Base-by-base conservation (phyloP, 768 basidiomycete genomes). In the Tricholoma sp. region DNA sequence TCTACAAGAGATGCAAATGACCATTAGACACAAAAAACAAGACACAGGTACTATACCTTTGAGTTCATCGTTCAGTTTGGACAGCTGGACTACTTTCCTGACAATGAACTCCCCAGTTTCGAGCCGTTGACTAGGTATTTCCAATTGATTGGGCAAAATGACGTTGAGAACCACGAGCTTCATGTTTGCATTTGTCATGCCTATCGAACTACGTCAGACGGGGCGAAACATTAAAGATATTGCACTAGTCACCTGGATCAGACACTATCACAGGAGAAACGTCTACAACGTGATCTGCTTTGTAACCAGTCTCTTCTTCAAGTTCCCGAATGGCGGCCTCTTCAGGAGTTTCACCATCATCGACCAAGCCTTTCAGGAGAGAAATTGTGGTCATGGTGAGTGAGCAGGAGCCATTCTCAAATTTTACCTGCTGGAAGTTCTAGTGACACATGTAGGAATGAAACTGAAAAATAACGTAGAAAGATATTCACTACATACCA, bases 151-250 rank as follows among this genome's bases (percentile, higher is more conserved):
- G n/a, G 81, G 75, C 55, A 98, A 75, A 32, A 76, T 69, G 45
- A 93, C 88, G 57, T 80, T 78, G 27, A 95, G 75, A 16, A 86
- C 77, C 49, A 92, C 85, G 19, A 97, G 81, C 64, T 91, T 86
- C 91, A 95, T 95, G 67, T 90, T 96, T 11, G 95, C 90, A 45
- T 85, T 93, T 18, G 91, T 89, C 94, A 98, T 94, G 9, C 95
- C 94, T 91, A 53, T 32, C 46, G 43, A 37, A 27, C 21, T 59
- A 49, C 55, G 32, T 39, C 53, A 53, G 31, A 45, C 54, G n/a
- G 7, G 5, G 39, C 27, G 34, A 18, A 50, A 27, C 4, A 22
- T 24, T 14, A 5, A 41, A 45, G 14, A 32, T 29, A 31, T 41
- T 49, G 16, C 54, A 8, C 53, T 16, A 64, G 72, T 52, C 41